phyloP scores from a whole-genome alignment of 352 stramenopile species.

The Hyaloperonospora brassicae region DNA sequence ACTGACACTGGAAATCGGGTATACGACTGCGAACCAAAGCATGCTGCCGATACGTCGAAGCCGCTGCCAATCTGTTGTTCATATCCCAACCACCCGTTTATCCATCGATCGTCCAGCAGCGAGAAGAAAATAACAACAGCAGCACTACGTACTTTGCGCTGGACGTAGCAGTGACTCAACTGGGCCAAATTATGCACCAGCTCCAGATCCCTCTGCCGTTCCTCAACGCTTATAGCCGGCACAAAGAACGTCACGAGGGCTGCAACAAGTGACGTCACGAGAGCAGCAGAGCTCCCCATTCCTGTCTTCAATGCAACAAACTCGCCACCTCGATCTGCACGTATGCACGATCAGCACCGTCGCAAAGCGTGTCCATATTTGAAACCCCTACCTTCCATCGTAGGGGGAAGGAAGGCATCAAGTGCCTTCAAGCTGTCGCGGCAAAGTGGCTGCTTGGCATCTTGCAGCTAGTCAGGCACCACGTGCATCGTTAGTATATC shows the following conservation, averaged over 20 bases:
- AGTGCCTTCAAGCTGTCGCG: slow-evolving; percentile 65
- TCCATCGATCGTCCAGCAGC: not conserved
- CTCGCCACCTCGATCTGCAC: slow-evolving; percentile 32
- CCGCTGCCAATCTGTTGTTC: slow-evolving; percentile 87
- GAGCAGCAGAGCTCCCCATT: slow-evolving; percentile 91
- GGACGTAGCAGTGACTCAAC: slow-evolving; percentile 91
- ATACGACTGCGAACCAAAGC: slow-evolving; percentile 93
- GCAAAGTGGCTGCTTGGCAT: slow-evolving; percentile 43
- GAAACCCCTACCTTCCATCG: slow-evolving; percentile 37
- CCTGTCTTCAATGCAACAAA: slow-evolving; percentile 90
- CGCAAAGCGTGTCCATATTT: not conserved
- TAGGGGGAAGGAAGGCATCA: slow-evolving; percentile 75
- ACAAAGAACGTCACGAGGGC: slow-evolving; percentile 85
- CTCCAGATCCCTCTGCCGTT: slow-evolving; percentile 20
- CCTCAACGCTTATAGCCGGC: slow-evolving; percentile 20
- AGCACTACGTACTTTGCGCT: slow-evolving; percentile 82
- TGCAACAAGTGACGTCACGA: slow-evolving; percentile 92
- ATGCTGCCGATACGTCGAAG: slow-evolving; percentile 94
- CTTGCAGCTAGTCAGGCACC: slow-evolving; percentile 49
- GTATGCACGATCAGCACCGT: not conserved
- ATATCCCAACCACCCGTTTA: not conserved
- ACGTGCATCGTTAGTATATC: slow-evolving; percentile 7
- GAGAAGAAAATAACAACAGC: not conserved
- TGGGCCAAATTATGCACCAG: slow-evolving; percentile 93
- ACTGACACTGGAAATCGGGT: slow-evolving; percentile 72